Evolutionary conservation across 805 yeast genomes (phyloP).

Genomic region (Candida suzukii): DNA sequence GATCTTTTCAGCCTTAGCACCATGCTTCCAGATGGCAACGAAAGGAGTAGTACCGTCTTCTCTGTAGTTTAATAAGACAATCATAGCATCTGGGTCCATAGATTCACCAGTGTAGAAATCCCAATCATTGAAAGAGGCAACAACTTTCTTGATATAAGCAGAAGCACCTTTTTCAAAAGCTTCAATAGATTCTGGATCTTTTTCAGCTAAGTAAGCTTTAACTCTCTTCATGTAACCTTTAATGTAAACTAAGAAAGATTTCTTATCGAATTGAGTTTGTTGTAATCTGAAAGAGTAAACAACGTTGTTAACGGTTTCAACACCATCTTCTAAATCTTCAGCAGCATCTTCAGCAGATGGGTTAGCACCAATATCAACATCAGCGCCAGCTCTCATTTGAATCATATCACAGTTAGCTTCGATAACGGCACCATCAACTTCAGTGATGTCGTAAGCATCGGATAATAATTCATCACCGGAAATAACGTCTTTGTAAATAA

Average conservation of each 20-base stretch:
- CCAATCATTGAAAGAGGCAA: slow-evolving; percentile 96
- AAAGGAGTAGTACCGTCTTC: slow-evolving; percentile 98
- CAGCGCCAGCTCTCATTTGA: slow-evolving; percentile 75
- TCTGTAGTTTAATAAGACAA: slow-evolving; percentile 97
- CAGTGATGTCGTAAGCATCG: slow-evolving; percentile 88
- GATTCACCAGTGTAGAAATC: slow-evolving; percentile 99
- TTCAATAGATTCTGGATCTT: slow-evolving; percentile 80
- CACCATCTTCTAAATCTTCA: slow-evolving; percentile 76
- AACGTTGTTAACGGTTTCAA: slow-evolving; percentile 93
- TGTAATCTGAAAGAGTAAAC: slow-evolving; percentile 98
- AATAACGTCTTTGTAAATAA: slow-evolving; percentile 64
- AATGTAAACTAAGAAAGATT: slow-evolving; percentile 93
- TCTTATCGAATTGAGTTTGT: slow-evolving; percentile 94
- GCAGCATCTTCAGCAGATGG: slow-evolving; percentile 97
- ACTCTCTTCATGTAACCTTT: slow-evolving; percentile 98
- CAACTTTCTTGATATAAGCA: slow-evolving; percentile 91
- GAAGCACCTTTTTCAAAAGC: slow-evolving; percentile 96
- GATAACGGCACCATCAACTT: slow-evolving; percentile 86
- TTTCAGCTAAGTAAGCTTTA: slow-evolving; percentile 86
- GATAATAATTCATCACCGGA: slow-evolving; percentile 95
- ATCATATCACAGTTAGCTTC: slow-evolving; percentile 97
- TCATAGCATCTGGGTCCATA: slow-evolving; percentile 99
- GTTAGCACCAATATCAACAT: slow-evolving; percentile 98
- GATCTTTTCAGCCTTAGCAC: slow-evolving; percentile 84
- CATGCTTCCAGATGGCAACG: slow-evolving; percentile 99